A percentile compares a stretch with the other conserved stretches of the same genome.
phyloP scores from a whole-genome alignment of 129 eudicot genomes.

The Tagetes erecta region DNA sequence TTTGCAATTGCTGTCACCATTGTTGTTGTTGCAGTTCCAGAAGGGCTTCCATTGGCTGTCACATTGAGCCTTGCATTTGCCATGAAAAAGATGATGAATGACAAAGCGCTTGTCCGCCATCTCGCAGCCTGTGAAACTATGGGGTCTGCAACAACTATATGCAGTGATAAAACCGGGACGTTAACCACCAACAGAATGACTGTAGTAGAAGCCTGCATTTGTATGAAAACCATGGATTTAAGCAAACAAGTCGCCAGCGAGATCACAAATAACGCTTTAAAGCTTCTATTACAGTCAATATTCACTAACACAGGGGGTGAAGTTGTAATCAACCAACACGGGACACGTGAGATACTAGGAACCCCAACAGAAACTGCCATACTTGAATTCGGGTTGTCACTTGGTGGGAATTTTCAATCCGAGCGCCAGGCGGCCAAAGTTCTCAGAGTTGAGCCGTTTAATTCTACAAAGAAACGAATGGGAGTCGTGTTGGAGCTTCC shows the following conservation, averaged over 20 bases:
- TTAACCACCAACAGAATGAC: conserved; percentile 93
- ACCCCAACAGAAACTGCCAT: conserved; percentile 92
- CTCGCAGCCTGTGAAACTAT: conserved; percentile 98
- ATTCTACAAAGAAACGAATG: conserved; percentile 94
- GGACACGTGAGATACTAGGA: conserved; percentile 74
- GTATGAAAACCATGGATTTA: conserved; percentile 59
- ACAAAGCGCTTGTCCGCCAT: conserved; percentile 89
- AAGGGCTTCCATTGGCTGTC: conserved; percentile 93
- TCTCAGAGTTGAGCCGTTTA: conserved; percentile 84
- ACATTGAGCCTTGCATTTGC: conserved; percentile 92
- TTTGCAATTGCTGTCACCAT: conserved; percentile 94
- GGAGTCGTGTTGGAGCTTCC: conserved; percentile 83
- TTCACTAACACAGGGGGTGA: conserved; percentile 96
- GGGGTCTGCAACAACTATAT: conserved; percentile 95
- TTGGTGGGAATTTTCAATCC: conserved; percentile 79
- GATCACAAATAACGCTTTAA: conserved; percentile 49
- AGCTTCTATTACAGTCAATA: conserved; percentile 69
- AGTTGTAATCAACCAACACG: conserved; percentile 67
- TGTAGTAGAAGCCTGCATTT: conserved; percentile 84
- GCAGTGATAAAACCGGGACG: conserved; percentile 97
- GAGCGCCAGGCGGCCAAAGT: conserved; percentile 50
- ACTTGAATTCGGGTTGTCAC: conserved; percentile 67
- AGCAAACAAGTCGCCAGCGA: conserved; percentile 40
- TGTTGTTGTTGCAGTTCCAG: conserved; percentile 97
- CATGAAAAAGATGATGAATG: conserved; percentile 98